Base-by-base conservation (phyloP, 2,329 filamentous ascomycete genomes). In the Aureobasidium sp. region DNA sequence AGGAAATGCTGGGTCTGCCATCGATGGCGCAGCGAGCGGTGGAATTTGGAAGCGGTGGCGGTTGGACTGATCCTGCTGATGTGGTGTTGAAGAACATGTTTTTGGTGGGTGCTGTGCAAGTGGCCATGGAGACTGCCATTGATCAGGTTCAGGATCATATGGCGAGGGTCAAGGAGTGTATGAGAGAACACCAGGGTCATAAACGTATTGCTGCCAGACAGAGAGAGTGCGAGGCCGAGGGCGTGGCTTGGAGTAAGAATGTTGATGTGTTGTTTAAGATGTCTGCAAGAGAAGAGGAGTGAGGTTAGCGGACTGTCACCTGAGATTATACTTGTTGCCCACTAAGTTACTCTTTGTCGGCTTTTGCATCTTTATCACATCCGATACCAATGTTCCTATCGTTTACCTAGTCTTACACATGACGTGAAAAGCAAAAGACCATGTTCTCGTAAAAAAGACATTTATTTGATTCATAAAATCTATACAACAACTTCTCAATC, bases 21-120 rank as follows among this genome's bases (percentile, higher is more conserved):
- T 31, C 57, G 3, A 61, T 61, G 45, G 57, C 57, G 3, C 44
- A 61, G 22, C 57, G 57, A 1, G 57, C 57, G 14, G 6, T 51
- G 6, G 37, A 42, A 4, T 61, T 61, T 44, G 57, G 45, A 15
- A 29, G 12, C 2, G 37, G 20, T 15, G 45, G 57, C 9, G 45
- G 57, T 5, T 61, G 57, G 57, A 34, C 11, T 5, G 57, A 61
- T 25, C 45, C 57, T 20, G 45, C 47, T 6, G 47, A 52, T 9
- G 44, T 61, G n/a, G 47, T 61, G 11, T 25, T 61, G 34, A 52
- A 61, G 20, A 61, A 61, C n/a, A 52, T 61, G 34, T 61, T 61
- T 25, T 27, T 61, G 12, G 57, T 61, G 2, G 57, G 57, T 22
- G 47, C 45, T n/a, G 39, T 61, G 25, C 57, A 61, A 12, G 25